These are phyloP conservation scores for Wickerhamomyces hampshirensis DNA, from an alignment of 805 yeast genomes.

Conservation along the genomic window DNA sequence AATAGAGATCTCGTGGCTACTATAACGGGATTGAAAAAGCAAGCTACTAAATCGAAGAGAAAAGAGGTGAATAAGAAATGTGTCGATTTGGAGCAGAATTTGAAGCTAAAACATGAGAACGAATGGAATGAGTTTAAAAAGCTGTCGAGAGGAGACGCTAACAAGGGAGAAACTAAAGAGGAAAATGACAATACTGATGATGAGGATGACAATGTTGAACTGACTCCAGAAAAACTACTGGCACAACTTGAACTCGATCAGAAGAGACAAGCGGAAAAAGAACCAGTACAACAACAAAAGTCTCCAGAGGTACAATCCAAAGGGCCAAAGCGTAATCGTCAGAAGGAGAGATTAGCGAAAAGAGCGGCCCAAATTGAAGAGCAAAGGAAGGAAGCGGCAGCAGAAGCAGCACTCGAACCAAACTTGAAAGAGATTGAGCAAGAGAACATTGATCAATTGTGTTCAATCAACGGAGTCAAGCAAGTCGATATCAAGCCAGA, in stretches of 20 bases:
- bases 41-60: conserved; percentile 74
- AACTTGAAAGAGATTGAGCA: conserved; percentile 71
- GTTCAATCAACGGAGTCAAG: conserved; percentile 42
- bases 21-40: conserved; percentile 74
- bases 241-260: conserved; percentile 48
- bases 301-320: conserved; percentile 18
- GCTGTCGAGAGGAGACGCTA: background rate
- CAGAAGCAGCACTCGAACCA: conserved; percentile 62
- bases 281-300: conserved; percentile 9
- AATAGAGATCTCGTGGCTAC: conserved; percentile 58
- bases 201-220: conserved; percentile 37
- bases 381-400: conserved; percentile 60
- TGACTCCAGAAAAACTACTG: conserved; percentile 64
- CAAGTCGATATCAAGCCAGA: conserved; percentile 79
- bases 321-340: conserved; percentile 63
- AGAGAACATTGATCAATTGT: conserved; percentile 53
- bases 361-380: conserved; percentile 65
- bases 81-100: conserved; percentile 49
- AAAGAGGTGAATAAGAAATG: conserved; percentile 61
- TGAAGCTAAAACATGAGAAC: conserved; percentile 60
- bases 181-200: conserved; percentile 38
- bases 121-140: conserved; percentile 8
- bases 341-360: conserved; percentile 75
- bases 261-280: conserved; percentile 16
- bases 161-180: conserved; percentile 10